Conservation (phyloP, 2,329 filamentous ascomycete species). For the Sporothrix brasiliensis region DNA sequence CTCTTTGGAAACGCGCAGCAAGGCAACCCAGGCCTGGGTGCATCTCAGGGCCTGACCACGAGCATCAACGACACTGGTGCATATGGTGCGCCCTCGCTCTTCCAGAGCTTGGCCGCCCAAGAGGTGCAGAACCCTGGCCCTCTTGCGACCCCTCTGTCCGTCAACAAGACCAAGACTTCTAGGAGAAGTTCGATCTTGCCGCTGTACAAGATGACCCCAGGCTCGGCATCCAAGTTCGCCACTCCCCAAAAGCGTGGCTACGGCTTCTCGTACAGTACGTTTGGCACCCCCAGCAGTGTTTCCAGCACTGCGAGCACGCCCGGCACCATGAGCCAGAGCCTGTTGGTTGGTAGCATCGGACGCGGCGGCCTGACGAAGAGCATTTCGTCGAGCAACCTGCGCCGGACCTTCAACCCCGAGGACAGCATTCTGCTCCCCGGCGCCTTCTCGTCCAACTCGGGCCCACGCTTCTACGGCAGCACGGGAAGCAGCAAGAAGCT, state of each 20-base stretch:
- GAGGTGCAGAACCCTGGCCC: constrained; percentile 77
- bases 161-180: constrained; percentile 66
- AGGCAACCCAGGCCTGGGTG: constrained; percentile 47
- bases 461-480: constrained; percentile 66
- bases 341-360: constrained; percentile 68
- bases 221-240: constrained; percentile 74
- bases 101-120: constrained; percentile 68
- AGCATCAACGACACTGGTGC: constrained; percentile 83
- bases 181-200: constrained; percentile 80
- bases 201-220: constrained; percentile 83
- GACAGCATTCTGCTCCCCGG: constrained; percentile 85
- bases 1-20: constrained; percentile 60
- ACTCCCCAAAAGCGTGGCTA: constrained; percentile 87
- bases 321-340: constrained; percentile 63
- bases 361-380: constrained; percentile 76
- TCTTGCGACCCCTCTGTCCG: constrained; percentile 83
- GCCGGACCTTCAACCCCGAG: constrained; percentile 77
- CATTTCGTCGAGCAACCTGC: constrained; percentile 82
- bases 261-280: constrained; percentile 91
- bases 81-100: constrained; percentile 86
- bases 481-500: constrained; percentile 81
- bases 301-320: constrained; percentile 71
- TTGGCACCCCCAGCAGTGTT: constrained; percentile 76
- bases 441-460: constrained; percentile 73
- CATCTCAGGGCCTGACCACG: constrained; percentile 71